Percentiles rank a stretch among this genome's conserved stretches.
Conservation (phyloP, 768 basidiomycete species). For the Boletus rubropictus region DNA sequence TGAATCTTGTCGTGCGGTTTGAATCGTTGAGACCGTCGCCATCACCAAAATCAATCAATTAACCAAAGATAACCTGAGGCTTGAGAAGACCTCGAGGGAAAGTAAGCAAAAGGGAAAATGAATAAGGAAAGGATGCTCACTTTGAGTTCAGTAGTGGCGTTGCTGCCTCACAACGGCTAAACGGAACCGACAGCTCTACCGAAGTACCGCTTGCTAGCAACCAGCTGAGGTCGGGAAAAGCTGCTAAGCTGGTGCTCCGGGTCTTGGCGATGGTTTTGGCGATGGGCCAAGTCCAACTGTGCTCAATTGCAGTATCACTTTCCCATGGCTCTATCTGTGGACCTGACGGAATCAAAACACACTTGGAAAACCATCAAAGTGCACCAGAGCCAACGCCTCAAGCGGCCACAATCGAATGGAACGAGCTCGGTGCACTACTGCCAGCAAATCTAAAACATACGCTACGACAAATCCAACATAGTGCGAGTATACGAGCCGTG, state of each 20-base stretch:
- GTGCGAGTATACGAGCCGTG: not conserved
- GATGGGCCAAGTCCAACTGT: constrained; percentile 16
- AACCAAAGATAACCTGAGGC: constrained; percentile 18
- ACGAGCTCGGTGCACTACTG: too few relatives aligned
- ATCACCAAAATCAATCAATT: constrained; percentile 23
- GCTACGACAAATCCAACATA: constrained; percentile 11
- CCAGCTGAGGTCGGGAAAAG: not conserved
- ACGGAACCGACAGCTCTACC: not conserved
- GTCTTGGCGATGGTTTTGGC: constrained; percentile 11
- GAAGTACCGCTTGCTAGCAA: not conserved
- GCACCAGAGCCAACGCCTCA: too few relatives aligned
- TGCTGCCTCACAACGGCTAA: not conserved
- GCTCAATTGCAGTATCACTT: constrained; percentile 18
- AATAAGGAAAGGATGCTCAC: constrained; percentile 3
- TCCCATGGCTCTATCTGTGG: constrained; percentile 19
- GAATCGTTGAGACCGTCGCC: constrained; percentile 49
- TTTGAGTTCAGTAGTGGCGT: not conserved
- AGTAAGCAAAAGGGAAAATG: constrained; percentile 4
- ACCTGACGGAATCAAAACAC: too few relatives aligned
- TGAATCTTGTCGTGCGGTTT: constrained; percentile 39
- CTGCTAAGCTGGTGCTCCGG: not conserved
- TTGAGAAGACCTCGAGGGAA: constrained; percentile 14
- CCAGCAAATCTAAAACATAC: not conserved
- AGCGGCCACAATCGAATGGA: too few relatives aligned
- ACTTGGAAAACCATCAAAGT: too few relatives aligned